Conservation (phyloP, 768 basidiomycete genomes). For the Leucocoprinus sp. region DNA sequence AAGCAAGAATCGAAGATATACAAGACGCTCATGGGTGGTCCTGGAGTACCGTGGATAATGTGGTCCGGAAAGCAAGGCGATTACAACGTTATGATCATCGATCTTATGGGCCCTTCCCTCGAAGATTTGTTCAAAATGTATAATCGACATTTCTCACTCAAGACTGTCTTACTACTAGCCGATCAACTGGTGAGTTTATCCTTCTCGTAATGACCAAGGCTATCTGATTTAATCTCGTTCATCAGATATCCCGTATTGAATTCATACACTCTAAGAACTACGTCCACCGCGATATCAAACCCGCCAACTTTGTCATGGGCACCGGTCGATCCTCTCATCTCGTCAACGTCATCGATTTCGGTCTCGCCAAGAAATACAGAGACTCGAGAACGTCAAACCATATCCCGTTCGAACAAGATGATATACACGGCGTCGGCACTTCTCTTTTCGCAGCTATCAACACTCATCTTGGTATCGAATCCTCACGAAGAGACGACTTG, state of each 20-base stretch:
- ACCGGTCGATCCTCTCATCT: conserved; percentile 43
- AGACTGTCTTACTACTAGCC: conserved; percentile 88
- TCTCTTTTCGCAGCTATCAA: conserved; percentile 30
- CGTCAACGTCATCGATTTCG: conserved; percentile 92
- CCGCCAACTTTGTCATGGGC: conserved; percentile 98
- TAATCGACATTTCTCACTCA: conserved; percentile 88
- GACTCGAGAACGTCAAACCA: conserved; percentile 58
- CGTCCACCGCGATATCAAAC: conserved; percentile 96
- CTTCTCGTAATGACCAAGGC: neutral
- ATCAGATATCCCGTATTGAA: conserved; percentile 87
- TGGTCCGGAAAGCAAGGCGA: conserved; percentile 88
- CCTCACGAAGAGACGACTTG: conserved; percentile 70
- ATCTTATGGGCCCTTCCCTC: conserved; percentile 85
- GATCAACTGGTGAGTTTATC: conserved; percentile 80
- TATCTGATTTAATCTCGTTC: neutral
- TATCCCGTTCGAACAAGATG: conserved; percentile 65
- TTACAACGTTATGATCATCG: conserved; percentile 99
- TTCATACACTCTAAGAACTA: conserved; percentile 95
- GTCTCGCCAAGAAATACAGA: conserved; percentile 72
- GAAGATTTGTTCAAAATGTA: conserved; percentile 85
- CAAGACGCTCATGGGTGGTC: conserved; percentile 83
- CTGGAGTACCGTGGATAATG: conserved; percentile 87
- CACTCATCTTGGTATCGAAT: conserved; percentile 36
- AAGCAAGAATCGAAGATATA: conserved; percentile 89
- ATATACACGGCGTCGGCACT: conserved; percentile 74